phyloP scores from a whole-genome alignment of 2,329 filamentous ascomycete genomes.

The Bipolaris zeicola region DNA sequence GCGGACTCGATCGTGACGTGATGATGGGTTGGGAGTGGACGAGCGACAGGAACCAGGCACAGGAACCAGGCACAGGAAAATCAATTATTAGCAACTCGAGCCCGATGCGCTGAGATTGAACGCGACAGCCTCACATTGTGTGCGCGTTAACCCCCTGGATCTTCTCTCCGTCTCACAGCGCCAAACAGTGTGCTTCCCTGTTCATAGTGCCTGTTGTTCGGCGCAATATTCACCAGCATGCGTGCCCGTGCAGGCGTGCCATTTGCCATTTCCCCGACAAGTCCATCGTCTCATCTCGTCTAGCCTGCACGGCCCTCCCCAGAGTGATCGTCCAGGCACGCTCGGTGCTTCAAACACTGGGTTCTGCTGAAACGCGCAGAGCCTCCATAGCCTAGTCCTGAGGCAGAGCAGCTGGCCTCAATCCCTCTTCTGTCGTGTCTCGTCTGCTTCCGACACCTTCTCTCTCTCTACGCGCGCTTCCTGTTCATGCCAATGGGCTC shows the following conservation, averaged over 20 bases:
- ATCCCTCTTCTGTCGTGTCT: background rate
- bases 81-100: too few relatives aligned
- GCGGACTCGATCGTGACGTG: background rate
- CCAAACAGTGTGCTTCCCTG: conserved; percentile 1
- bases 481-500: too few relatives aligned
- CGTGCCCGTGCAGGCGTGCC: background rate
- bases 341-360: conserved; percentile 2
- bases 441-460: background rate
- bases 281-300: conserved; percentile 15
- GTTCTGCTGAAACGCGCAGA: conserved; percentile 14
- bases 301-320: conserved; percentile 7
- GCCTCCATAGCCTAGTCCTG: conserved; percentile 8
- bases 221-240: background rate
- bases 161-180: background rate
- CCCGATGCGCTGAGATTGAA: too few relatives aligned
- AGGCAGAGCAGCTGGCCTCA: conserved; percentile 2
- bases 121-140: background rate
- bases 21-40: background rate
- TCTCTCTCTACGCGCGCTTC: too few relatives aligned
- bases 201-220: background rate
- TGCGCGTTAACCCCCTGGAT: background rate
- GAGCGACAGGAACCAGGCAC: background rate
- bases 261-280: conserved; percentile 6
- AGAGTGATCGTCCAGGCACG: conserved; percentile 5
- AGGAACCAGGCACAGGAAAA: background rate